Base-by-base conservation (phyloP, 441 rosid species). In the Gossypium laxum region DNA sequence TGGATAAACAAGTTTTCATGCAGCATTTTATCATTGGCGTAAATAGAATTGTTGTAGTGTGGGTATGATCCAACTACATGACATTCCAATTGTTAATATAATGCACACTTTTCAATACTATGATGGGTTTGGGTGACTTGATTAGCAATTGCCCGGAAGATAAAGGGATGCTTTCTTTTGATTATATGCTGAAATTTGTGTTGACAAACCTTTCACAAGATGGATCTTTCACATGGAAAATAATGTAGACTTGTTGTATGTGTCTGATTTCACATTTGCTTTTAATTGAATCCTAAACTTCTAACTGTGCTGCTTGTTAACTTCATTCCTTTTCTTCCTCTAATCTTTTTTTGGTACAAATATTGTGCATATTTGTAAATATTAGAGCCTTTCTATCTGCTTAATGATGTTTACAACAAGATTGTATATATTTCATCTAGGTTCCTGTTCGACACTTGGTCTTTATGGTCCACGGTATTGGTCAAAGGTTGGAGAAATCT, bases 381-480 rank as follows among this genome's bases (percentile, higher is more conserved):
- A 19, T 4, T 1, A 18, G 51, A 19, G 11, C 32, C 11, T 65
- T 32, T 18, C 24, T 62, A 14, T 45, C 55, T 45, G 55, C 17
- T 45, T 65, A 64, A 41, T 38, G 52, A 12, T 17, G 11, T n/a
- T 30, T 30, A 65, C 48, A n/a, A 15, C 24, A 78, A 72, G 32
- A 7, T 12, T 54, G 64, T 70, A 21, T 69, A 28, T 75, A 69
- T 63, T 72, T 78, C 65, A 55, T 84, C 24, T 72, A 95, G 99
- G 97, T 95, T 82, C 95, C 99, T 78, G 98, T 92, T 75, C 85
- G 85, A 43, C 99, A 95, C 83, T 77, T 95, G 61, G 99, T 95
- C 52, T 95, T 95, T 77, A 95, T 95, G 99, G 95, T 95, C 73
- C 99, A 92, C 74, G 97, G 99, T 73, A 92, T 95, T 71, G 99